Evolutionary conservation across 768 basidiomycete genomes (phyloP), one percentile per base, ranked within the genome.

Genomic region (Tylopilus balloui): DNA sequence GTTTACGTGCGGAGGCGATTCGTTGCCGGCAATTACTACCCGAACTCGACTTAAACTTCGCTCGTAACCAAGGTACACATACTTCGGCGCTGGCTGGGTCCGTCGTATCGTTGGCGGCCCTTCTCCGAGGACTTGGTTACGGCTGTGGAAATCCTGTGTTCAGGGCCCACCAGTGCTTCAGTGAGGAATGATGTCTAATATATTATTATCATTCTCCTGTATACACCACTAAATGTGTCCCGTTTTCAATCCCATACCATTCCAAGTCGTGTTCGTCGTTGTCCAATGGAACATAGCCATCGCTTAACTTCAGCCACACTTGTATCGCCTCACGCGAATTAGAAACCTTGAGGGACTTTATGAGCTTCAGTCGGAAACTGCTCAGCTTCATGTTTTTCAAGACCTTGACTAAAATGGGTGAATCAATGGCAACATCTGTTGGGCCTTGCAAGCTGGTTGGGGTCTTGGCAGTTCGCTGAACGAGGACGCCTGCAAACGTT

Each of bases 211-310:
- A 55, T 48, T 54, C 35, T 51, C 45, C 52, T 57, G 47, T 57
- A 53, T 54, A 55, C 29, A 71, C 56, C 20, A 60, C 52, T 23
- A 78, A 56, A 48, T 69, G 60, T 47, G 72, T 69, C 17, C 62
- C 77, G 8, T 78, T 74, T 49, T 88, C 85, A 31, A 91, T 60
- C 6, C 89, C 88, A 61, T 83, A 78, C 86, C 86, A 89, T 50
- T 74, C 78, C 35, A 90, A 62, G 45, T 81, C 76, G 47, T 76
- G 77, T 12, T 63, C 55, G 42, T 86, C 80, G 24, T 76, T 59
- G 23, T 74, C 69, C 25, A 92, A 66, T 45, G 74, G 71, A 21
- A 71, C 68, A 24, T 80, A 68, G 25, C 73, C 73, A 56, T 83
- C 76, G 17, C 67, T 63, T 73, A 86, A 74, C 37, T 69, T 69